These are phyloP conservation scores for Aeminium ludgeri DNA, from an alignment of 495 filamentous ascomycete genomes.

Conservation along the genomic window DNA sequence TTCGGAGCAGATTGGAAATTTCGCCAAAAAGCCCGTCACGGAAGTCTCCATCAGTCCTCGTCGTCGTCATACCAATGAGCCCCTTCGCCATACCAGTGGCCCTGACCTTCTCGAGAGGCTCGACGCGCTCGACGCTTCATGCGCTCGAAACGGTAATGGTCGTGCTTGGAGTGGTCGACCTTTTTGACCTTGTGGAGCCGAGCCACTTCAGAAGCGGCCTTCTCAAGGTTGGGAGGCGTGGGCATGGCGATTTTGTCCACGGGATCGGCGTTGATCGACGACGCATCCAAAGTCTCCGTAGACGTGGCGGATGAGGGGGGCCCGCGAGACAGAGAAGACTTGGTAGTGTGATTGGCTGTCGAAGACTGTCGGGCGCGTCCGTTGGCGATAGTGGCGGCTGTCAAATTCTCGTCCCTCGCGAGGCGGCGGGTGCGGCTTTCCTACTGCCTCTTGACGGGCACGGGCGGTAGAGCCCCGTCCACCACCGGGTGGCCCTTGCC, in stretches of 20 bases:
- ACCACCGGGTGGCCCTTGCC: background rate
- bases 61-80: background rate
- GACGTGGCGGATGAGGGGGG: background rate
- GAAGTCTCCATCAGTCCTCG: background rate
- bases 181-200: background rate
- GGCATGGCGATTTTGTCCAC: background rate
- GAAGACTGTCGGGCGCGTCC: background rate
- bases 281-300: background rate
- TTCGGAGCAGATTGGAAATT: too few relatives aligned
- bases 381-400: background rate
- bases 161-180: constrained; percentile 1
- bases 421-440: too few relatives aligned
- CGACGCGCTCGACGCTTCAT: background rate
- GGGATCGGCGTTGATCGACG: background rate
- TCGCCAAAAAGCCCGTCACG: too few relatives aligned
- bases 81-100: background rate
- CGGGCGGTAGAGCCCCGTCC: constrained; percentile 1
- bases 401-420: background rate
- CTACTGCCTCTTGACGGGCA: background rate
- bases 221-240: background rate
- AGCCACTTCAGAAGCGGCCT: background rate
- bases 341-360: background rate
- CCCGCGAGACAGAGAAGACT: background rate
- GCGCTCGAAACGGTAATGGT: background rate
- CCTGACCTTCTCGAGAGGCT: background rate